phyloP scores from a whole-genome alignment of 2,329 filamentous ascomycete genomes.

The Pyrenochaeta sp. region DNA sequence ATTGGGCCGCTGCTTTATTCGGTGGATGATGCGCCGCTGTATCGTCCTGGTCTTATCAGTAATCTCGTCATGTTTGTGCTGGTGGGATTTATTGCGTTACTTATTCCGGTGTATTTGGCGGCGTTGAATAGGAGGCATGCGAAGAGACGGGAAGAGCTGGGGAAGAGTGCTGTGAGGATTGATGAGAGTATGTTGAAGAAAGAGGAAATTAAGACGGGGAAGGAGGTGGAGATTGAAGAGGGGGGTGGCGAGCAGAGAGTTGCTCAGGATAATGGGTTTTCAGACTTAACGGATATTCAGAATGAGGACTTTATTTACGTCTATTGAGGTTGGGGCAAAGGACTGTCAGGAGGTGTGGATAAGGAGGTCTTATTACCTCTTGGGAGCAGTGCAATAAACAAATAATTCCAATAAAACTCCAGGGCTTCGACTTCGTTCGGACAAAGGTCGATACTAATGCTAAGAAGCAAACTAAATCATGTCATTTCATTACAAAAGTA shows the following conservation, averaged over 20 bases:
- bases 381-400: too few relatives aligned
- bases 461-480: conserved; percentile 1
- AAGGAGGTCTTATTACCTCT: too few relatives aligned
- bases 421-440: neutral
- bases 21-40: conserved; percentile 44
- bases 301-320: conserved; percentile 33
- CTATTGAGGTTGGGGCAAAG: conserved; percentile 5
- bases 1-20: conserved; percentile 50
- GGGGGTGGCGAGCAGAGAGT: conserved; percentile 1
- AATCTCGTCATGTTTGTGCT: conserved; percentile 47
- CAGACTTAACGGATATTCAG: conserved; percentile 29
- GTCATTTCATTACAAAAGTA: neutral
- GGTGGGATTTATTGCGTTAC: conserved; percentile 36
- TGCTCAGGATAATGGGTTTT: conserved; percentile 23
- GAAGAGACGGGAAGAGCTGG: conserved; percentile 37
- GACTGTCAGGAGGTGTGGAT: too few relatives aligned
- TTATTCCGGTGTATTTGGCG: conserved; percentile 44
- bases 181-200: conserved; percentile 50
- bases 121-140: conserved; percentile 43
- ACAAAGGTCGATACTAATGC: neutral
- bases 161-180: conserved; percentile 38
- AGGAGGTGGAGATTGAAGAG: conserved; percentile 24
- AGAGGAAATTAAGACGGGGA: conserved; percentile 16
- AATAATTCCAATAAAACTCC: too few relatives aligned
- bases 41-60: conserved; percentile 45